Conservation (phyloP, 768 basidiomycete genomes). For the Suillus ampliporus region DNA sequence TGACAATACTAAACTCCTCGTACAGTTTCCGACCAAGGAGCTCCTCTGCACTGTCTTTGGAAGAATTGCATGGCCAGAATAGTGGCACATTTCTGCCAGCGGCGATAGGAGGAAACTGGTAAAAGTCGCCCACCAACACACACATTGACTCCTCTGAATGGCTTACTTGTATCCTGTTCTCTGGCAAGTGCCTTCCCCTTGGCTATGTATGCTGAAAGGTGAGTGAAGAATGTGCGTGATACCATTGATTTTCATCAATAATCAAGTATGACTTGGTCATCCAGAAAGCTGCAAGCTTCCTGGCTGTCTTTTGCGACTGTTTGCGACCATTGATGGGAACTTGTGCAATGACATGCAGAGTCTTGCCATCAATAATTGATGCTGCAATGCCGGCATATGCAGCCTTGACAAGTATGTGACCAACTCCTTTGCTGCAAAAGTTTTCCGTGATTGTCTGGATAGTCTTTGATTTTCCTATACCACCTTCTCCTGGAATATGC, state of each 20-base stretch:
- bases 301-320: too few relatives aligned
- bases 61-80: conserved; percentile 19
- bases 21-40: conserved; percentile 31
- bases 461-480: conserved; percentile 49
- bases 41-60: conserved; percentile 11
- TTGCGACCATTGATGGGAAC: too few relatives aligned
- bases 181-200: too few relatives aligned
- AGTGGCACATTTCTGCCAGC: conserved; percentile 13
- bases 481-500: conserved; percentile 47
- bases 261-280: too few relatives aligned
- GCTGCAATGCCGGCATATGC: conserved; percentile 49
- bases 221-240: too few relatives aligned
- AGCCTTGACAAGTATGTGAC: conserved; percentile 35
- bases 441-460: conserved; percentile 44
- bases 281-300: too few relatives aligned
- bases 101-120: conserved; percentile 31
- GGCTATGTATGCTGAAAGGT: too few relatives aligned
- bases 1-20: conserved; percentile 38
- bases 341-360: conserved; percentile 39
- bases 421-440: conserved; percentile 27
- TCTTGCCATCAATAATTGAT: conserved; percentile 43
- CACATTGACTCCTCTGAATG: conserved; percentile 48
- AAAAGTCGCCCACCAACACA: conserved; percentile 47
- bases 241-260: too few relatives aligned
- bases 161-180: background rate